Conservation (phyloP, 768 basidiomycete species). For the Phanerochaete sordida region DNA sequence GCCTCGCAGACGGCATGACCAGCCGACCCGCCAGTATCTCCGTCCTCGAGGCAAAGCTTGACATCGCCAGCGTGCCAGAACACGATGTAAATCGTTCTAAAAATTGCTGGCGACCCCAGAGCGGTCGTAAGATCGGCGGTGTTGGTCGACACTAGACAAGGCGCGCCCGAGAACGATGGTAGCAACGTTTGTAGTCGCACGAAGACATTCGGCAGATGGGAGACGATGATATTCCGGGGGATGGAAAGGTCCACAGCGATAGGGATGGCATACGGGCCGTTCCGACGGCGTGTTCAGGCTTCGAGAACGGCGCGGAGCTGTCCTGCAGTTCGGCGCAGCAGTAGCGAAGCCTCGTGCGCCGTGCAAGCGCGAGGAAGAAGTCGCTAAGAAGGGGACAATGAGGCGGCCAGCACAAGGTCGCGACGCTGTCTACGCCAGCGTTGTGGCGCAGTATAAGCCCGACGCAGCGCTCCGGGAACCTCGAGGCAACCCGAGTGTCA, state of each 20-base stretch:
- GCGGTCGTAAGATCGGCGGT: not conserved
- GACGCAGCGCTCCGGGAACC: not conserved
- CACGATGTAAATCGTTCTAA: not conserved
- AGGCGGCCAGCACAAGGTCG: not conserved
- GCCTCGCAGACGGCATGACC: conserved; percentile 7
- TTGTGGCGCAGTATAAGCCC: not conserved
- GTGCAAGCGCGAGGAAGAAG: not conserved
- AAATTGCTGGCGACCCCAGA: not conserved
- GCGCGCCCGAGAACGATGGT: not conserved
- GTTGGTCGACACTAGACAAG: not conserved
- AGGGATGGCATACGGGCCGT: not conserved
- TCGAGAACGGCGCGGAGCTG: not conserved
- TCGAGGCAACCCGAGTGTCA: too few relatives aligned
- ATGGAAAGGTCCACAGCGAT: not conserved
- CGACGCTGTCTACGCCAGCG: not conserved
- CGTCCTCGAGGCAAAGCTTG: conserved; percentile 5
- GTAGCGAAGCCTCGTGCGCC: not conserved
- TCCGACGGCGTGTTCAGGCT: not conserved
- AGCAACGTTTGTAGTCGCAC: not conserved
- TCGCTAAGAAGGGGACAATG: not conserved
- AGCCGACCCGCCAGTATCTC: conserved; percentile 1
- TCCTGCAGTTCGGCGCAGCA: not conserved
- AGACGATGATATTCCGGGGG: not conserved
- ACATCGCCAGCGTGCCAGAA: not conserved
- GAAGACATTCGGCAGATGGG: not conserved